Evolutionary conservation across 495 filamentous ascomycete species (phyloP).

Genomic region (Recurvomyces mirabilis): DNA sequence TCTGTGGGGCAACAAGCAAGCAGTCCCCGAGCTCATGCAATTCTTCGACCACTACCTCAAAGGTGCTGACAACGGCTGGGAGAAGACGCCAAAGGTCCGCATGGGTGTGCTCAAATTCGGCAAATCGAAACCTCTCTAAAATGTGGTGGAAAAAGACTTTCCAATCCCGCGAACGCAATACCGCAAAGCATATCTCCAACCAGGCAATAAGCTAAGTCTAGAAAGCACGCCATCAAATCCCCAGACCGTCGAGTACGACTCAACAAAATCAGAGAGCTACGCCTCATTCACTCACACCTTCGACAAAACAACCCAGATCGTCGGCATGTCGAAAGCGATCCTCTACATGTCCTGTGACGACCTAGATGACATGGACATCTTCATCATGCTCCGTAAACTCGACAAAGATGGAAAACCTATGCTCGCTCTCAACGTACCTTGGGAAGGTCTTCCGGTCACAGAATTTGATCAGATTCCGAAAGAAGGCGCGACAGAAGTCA

Average conservation of each 20-base stretch:
- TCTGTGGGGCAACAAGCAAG: constrained; percentile 24
- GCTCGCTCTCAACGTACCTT: constrained; percentile 31
- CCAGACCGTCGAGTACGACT: constrained; percentile 22
- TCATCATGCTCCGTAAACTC: constrained; percentile 33
- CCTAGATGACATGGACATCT: constrained; percentile 34
- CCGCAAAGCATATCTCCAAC: constrained; percentile 22
- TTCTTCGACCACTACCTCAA: constrained; percentile 37
- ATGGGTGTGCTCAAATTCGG: constrained; percentile 14
- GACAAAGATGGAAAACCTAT: constrained; percentile 30
- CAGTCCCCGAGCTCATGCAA: constrained; percentile 22
- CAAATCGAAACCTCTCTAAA: constrained; percentile 7
- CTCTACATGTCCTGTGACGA: constrained; percentile 35
- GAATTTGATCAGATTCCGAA: constrained; percentile 30
- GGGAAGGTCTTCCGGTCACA: constrained; percentile 22
- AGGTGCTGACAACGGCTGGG: constrained; percentile 34
- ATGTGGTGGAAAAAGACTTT: constrained; percentile 20
- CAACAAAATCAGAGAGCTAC: constrained; percentile 18
- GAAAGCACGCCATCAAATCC: background rate
- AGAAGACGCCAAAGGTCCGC: constrained; percentile 32
- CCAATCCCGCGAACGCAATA: constrained; percentile 30
- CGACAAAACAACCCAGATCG: constrained; percentile 22
- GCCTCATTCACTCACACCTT: constrained; percentile 32
- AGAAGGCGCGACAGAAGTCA: constrained; percentile 13
- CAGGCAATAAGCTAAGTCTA: constrained; percentile 7
- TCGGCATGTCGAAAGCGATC: constrained; percentile 31